Evolutionary conservation across 768 basidiomycete species (phyloP).

Genomic region (Mycena chlorophos): DNA sequence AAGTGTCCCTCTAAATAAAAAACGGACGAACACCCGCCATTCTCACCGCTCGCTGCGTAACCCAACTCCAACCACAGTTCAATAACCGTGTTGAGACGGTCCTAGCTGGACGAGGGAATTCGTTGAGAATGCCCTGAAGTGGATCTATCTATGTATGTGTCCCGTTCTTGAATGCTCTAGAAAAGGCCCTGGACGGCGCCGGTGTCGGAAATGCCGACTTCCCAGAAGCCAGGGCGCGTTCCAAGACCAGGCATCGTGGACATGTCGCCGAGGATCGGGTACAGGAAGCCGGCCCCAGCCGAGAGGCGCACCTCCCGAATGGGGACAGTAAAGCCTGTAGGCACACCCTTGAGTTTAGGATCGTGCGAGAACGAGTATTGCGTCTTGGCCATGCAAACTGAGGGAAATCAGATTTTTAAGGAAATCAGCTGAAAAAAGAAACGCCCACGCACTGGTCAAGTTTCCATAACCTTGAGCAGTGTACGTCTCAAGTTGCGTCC

Average conservation of each 20-base stretch:
- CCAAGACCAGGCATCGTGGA: conserved; percentile 97
- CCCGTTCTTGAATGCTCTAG: conserved; percentile 37
- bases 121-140: conserved; percentile 23
- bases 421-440: not conserved
- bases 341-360: conserved; percentile 85
- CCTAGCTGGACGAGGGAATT: conserved; percentile 18
- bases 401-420: conserved; percentile 19
- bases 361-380: conserved; percentile 98
- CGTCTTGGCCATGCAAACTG: conserved; percentile 97
- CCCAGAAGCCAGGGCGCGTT: conserved; percentile 93
- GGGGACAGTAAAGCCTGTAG: conserved; percentile 91
- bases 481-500: conserved; percentile 86
- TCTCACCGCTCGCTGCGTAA: not conserved
- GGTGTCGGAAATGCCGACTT: conserved; percentile 77
- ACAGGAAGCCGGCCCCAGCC: conserved; percentile 94
- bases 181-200: conserved; percentile 88
- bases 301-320: conserved; percentile 85
- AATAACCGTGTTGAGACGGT: conserved; percentile 23
- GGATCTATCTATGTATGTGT: too few species aligned
- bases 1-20: not conserved
- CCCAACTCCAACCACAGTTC: not conserved
- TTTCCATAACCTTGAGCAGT: conserved; percentile 83
- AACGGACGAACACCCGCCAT: not conserved
- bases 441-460: conserved; percentile 64
- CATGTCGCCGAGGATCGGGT: conserved; percentile 95